Conservation (phyloP, 2,329 filamentous ascomycete genomes). For the Colletotrichum orchidophilum region DNA sequence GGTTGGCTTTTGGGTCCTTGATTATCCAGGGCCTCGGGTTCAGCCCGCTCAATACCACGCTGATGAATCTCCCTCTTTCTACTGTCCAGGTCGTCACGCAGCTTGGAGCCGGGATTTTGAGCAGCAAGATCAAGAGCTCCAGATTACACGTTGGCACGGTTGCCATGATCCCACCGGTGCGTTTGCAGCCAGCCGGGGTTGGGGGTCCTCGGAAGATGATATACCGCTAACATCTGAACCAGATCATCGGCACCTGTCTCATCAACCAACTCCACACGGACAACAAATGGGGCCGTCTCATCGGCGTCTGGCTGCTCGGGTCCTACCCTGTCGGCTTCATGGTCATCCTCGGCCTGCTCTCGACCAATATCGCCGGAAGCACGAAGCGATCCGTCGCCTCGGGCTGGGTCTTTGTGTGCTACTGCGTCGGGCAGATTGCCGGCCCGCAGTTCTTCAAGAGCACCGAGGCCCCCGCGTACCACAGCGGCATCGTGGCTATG, state of each 20-base stretch:
- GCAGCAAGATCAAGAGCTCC: conserved; percentile 17
- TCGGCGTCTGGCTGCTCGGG: conserved; percentile 25
- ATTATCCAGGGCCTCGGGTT: conserved; percentile 66
- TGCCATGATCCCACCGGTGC: conserved; percentile 26
- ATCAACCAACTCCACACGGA: conserved; percentile 29
- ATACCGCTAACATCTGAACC: background rate
- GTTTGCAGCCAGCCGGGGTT: no score
- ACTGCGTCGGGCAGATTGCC: conserved; percentile 42
- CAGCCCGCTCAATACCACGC: conserved; percentile 60
- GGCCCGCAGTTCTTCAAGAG: conserved; percentile 45
- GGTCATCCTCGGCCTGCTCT: conserved; percentile 30
- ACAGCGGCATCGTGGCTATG: conserved; percentile 29
- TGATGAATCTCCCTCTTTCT: conserved; percentile 62
- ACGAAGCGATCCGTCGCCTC: conserved; percentile 42
- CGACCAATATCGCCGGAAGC: conserved; percentile 43
- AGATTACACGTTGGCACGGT: conserved; percentile 19
- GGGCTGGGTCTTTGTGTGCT: conserved; percentile 43
- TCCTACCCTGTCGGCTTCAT: conserved; percentile 31
- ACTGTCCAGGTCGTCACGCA: conserved; percentile 22
- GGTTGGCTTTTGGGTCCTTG: conserved; percentile 38
- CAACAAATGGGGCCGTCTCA: conserved; percentile 29
- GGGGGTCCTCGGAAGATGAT: no score
- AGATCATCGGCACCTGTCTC: conserved; percentile 26
- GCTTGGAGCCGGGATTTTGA: conserved; percentile 21
- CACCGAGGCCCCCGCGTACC: conserved; percentile 24